Base-by-base conservation (phyloP, 106 monocot species). In the Triglochin maritima region DNA sequence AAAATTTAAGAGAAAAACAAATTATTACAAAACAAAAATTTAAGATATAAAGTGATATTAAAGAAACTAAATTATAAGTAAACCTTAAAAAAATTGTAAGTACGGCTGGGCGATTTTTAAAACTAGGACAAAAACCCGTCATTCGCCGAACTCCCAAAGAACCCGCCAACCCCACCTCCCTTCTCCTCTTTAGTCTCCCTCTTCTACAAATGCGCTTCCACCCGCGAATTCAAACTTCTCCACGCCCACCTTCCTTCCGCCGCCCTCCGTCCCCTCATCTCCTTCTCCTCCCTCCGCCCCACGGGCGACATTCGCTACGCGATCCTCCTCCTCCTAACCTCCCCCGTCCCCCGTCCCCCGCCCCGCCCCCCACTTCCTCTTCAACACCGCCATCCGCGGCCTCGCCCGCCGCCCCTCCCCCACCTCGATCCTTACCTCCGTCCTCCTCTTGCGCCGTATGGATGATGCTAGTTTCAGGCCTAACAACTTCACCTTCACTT, bases 401-500 rank as follows among this genome's bases (percentile, higher is more conserved):
- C 53, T 75, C 44, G 68, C 61, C 51, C 59, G 60, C 41, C 66
- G 49, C 15, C 61, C 44, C 50, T n/a, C 50, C 47, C 46, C n/a
- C 15, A 2, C 1, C 50, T 14, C 60, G 14, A 6, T 16, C 48
- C 16, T n/a, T 13, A 7, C 6, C 13, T 43, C 52, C 9, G 8
- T 54, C 50, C 46, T 47, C 52, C 41, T 76, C 60, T 61, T 61
- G 43, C 15, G 17, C n/a, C 68, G 68, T 15, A 76, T 76, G 75
- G 1, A 14, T 46, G 12, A 41, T 9, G 16, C 7, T 3, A 44
- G 17, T 7, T 2, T 68, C 47, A 9, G 9, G 14, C 75, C 75
- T 53, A 69, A 61, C 61, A 15, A 59, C 75, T 68, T 68, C 68
- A 76, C 68, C 50, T 76, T 68, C 68, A 68, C 75, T 9, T 76